Evolutionary conservation across 345 rosid species (phyloP).

Genomic region (Triadica sebifera): DNA sequence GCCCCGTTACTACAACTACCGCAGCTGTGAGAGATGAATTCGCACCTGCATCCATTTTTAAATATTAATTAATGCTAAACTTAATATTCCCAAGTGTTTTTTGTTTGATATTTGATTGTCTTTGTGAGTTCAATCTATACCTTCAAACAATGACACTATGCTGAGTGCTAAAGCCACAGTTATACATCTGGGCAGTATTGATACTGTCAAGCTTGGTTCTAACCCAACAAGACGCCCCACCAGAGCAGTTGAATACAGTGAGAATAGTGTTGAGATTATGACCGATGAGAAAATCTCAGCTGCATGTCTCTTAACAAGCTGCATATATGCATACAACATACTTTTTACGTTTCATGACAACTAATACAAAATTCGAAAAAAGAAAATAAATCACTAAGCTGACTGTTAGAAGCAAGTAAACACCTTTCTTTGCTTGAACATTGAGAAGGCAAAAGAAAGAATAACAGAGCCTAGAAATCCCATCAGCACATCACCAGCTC

Average conservation of each 20-base stretch:
- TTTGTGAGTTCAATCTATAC: conserved; percentile 9
- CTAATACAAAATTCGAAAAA: background rate
- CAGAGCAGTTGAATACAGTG: conserved; percentile 88
- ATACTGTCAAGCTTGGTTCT: conserved; percentile 70
- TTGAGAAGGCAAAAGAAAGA: conserved; percentile 90
- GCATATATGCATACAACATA: conserved; percentile 35
- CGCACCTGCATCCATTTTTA: conserved; percentile 49
- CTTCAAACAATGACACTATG: conserved; percentile 86
- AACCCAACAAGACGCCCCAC: conserved; percentile 71
- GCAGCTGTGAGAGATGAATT: conserved; percentile 94
- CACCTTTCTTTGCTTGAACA: conserved; percentile 97
- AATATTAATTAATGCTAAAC: background rate
- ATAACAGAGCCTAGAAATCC: conserved; percentile 94
- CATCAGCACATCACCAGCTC: conserved; percentile 95
- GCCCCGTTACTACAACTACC: conserved; percentile 86
- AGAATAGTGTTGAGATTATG: conserved; percentile 72
- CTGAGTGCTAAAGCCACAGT: conserved; percentile 95
- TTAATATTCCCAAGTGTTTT: no score
- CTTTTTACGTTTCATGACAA: background rate
- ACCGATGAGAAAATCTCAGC: conserved; percentile 91
- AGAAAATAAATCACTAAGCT: background rate
- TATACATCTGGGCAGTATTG: conserved; percentile 88
- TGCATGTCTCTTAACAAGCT: conserved; percentile 93
- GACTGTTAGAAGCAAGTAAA: background rate
- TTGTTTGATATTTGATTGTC: no score